Base-by-base conservation (phyloP, 1,139 yeast species). In the Debaryomycetaceae sp. region DNA sequence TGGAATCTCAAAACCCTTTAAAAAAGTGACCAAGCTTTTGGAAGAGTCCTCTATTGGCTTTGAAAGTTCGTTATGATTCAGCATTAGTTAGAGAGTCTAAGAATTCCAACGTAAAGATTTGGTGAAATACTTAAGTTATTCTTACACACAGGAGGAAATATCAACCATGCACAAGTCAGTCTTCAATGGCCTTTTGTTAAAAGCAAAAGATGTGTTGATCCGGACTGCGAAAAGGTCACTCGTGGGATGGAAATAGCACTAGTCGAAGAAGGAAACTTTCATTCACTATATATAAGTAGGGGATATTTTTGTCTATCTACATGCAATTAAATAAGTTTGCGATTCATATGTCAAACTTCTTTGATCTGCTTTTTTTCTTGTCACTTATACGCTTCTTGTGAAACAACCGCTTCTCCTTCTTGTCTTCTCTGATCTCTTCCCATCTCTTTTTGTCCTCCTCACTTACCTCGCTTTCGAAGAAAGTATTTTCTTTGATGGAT, bases 391-490 rank as follows among this genome's bases (percentile, higher is more conserved):
- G 54, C 59, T 78, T 78, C 59, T 87, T 87, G 14, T 62, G 57
- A 39, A 64, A 63, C 31, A 82, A 55, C 36, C 88, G 55, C 34
- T 61, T 63, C 46, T 78, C 81, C 39, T 77, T 75, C 11, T 75
- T 61, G 36, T 58, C 69, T 28, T 64, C 65, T 24, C 65, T 63
- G 6, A 83, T 64, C 9, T 64, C 63, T 11, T 65, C 63, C 95
- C 94, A 86, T 53, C 76, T 75, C 41, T 65, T 54, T 40, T 66
- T 48, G 41, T 78, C 81, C 29, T 68, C 78, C 33, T 65, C 71
- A 17, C 73, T 64, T 1, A 70, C 61, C 33, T 81, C 87, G 0
- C 64, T 65, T 1, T 78, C 78, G 43, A 83, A 74, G 43, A 61
- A 61, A 0, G 76, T 78, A 2, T 60, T 55, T 1, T 59, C 58